phyloP scores from a whole-genome alignment of 768 basidiomycete species.

The Mrakia blollopis region DNA sequence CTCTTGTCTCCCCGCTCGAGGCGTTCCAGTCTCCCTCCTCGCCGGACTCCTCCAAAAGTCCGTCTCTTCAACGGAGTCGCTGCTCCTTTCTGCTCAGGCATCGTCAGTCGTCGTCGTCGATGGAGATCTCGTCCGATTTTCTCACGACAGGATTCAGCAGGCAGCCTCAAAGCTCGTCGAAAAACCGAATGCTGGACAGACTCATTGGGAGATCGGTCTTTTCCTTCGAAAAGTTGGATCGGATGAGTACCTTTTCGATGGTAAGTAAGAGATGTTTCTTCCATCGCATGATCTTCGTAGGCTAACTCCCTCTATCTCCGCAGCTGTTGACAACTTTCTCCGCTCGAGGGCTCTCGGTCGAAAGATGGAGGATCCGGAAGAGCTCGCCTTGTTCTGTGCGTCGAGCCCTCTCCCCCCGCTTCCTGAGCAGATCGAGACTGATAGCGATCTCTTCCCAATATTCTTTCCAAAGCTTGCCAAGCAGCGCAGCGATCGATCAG shows the following conservation, averaged over 20 bases:
- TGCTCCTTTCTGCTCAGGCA: not conserved
- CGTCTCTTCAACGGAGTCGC: not conserved
- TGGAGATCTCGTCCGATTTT: not conserved
- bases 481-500: not conserved
- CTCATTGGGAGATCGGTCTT: not conserved
- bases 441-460: not conserved
- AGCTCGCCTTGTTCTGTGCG: not conserved
- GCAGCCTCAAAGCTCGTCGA: not conserved
- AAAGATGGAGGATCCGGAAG: not conserved
- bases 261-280: too few relatives aligned
- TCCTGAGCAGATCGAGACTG: not conserved
- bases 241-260: not conserved
- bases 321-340: not conserved
- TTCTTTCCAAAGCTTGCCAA: not conserved
- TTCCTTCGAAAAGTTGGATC: not conserved
- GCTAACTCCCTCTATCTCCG: too few relatives aligned
- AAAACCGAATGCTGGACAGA: not conserved
- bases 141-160: constrained; percentile 5
- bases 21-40: not conserved
- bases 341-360: not conserved
- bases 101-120: not conserved
- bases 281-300: too few relatives aligned
- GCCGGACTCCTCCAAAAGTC: not conserved
- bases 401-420: not conserved
- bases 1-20: not conserved